phyloP scores from a whole-genome alignment of 2,329 filamentous ascomycete genomes.

The Ilyonectria robusta region DNA sequence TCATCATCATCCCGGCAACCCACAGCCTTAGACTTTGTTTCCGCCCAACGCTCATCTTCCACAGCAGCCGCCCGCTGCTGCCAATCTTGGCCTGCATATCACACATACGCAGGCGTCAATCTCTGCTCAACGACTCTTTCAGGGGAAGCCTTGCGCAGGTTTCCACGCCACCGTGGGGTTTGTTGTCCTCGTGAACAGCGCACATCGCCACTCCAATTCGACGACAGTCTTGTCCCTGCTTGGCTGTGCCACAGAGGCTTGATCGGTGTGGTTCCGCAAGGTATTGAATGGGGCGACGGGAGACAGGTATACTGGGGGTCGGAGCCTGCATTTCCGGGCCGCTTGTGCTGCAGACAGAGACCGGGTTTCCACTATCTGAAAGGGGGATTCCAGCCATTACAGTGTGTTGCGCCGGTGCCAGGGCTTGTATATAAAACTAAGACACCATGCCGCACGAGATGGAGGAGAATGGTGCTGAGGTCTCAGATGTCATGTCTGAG shows the following conservation, averaged over 20 bases:
- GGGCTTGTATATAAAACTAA: slow-evolving; percentile 62
- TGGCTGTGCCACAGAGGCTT: slow-evolving; percentile 51
- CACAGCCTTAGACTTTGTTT: slow-evolving; percentile 40
- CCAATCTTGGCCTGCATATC: slow-evolving; percentile 31
- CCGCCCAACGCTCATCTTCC: slow-evolving; percentile 42
- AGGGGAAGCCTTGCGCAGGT: slow-evolving; percentile 37
- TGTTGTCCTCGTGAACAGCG: slow-evolving; percentile 35
- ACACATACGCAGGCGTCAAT: slow-evolving; percentile 33
- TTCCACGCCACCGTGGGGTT: slow-evolving; percentile 42
- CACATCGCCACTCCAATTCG: slow-evolving; percentile 38
- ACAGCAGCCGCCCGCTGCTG: slow-evolving; percentile 34
- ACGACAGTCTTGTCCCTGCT: slow-evolving; percentile 43
- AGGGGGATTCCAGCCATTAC: slow-evolving; percentile 41
- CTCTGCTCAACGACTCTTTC: slow-evolving; percentile 29
- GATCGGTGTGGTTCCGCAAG: slow-evolving; percentile 53
- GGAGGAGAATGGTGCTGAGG: slow-evolving; percentile 67
- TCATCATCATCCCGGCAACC: slow-evolving; percentile 45
- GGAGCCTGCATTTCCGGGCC: slow-evolving; percentile 53
- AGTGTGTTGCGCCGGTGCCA: slow-evolving; percentile 35
- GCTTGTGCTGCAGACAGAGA: slow-evolving; percentile 42
- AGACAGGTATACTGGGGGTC: slow-evolving; percentile 45
- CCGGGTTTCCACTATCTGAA: slow-evolving; percentile 38
- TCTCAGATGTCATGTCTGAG: slow-evolving; percentile 72
- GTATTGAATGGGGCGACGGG: slow-evolving; percentile 46
- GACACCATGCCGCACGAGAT: slow-evolving; percentile 70